These are phyloP conservation scores for Pholiota adiposa DNA, from an alignment of 1,284 basidiomycete genomes.

Conservation along the genomic window DNA sequence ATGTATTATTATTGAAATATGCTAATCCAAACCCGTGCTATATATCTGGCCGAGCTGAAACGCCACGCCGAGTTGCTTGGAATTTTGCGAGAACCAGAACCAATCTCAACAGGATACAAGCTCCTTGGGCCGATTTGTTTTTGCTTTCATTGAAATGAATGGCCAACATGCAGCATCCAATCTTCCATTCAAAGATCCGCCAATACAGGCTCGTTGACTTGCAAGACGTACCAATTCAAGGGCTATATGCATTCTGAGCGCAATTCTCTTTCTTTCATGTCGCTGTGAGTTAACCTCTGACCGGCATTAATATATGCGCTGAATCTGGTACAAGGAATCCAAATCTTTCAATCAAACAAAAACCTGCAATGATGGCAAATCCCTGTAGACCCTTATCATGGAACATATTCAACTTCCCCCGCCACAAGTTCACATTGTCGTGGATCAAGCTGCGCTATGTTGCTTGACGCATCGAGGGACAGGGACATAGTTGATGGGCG, in stretches of 20 bases:
- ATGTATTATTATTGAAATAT: neutral
- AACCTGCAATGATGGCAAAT: neutral
- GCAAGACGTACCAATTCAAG: too few species aligned
- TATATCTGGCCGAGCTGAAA: neutral
- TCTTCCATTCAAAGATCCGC: neutral
- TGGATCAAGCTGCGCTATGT: neutral
- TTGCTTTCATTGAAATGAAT: too few species aligned
- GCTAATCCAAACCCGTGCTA: neutral
- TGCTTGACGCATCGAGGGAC: too few species aligned
- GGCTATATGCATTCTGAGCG: too few species aligned
- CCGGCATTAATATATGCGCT: too few species aligned
- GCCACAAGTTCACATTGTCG: neutral
- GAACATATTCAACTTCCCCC: neutral
- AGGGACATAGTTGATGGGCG: too few species aligned
- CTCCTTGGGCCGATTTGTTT: too few species aligned
- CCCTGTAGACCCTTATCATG: neutral
- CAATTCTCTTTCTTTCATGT: too few species aligned
- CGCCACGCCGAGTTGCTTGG: neutral
- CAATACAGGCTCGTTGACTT: neutral
- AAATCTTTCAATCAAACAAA: too few species aligned
- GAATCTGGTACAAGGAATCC: too few species aligned
- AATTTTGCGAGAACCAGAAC: neutral
- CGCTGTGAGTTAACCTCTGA: too few species aligned
- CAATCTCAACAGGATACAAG: neutral
- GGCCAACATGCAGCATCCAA: neutral